Conservation (phyloP, 495 filamentous ascomycete genomes). For the Neurospora tetrasperma region DNA sequence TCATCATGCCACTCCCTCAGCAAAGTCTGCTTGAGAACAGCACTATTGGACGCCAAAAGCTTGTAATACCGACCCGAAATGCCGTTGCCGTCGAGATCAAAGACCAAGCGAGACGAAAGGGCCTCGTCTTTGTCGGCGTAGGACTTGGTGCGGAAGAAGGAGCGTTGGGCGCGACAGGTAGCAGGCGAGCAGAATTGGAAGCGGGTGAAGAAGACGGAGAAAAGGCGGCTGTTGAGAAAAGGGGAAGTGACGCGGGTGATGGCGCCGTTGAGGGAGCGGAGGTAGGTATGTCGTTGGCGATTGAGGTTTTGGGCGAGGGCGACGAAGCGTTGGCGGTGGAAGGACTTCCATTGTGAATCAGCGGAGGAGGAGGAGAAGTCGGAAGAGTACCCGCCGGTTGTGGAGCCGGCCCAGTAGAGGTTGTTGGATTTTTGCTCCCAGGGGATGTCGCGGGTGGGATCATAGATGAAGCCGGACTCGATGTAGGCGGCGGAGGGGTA, state of each 20-base stretch:
- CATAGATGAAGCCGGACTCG: constrained; percentile 24
- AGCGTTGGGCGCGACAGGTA: not conserved
- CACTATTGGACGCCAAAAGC: constrained; percentile 32
- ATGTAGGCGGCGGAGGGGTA: constrained; percentile 27
- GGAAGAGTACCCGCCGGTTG: constrained; percentile 32
- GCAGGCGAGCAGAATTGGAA: not conserved
- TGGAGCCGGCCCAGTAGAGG: constrained; percentile 43
- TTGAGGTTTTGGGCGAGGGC: constrained; percentile 24
- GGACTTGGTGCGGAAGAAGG: constrained; percentile 13
- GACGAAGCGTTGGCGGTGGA: constrained; percentile 43
- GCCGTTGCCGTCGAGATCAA: constrained; percentile 48
- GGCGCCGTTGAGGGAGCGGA: not conserved
- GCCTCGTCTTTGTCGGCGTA: constrained; percentile 14
- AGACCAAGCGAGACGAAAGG: constrained; percentile 19
- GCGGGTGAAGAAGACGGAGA: constrained; percentile 2
- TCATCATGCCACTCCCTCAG: constrained; percentile 51
- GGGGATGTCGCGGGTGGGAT: constrained; percentile 22
- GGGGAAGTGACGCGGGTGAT: not conserved
- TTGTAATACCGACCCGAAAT: constrained; percentile 41
- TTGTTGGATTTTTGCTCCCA: constrained; percentile 33
- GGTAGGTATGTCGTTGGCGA: constrained; percentile 8
- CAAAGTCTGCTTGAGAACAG: constrained; percentile 38
- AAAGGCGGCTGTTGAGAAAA: constrained; percentile 15
- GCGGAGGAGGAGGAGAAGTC: constrained; percentile 9
- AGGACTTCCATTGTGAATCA: constrained; percentile 20